Base-by-base conservation (phyloP, 2,329 filamentous ascomycete species). In the Neopestalotiopsis sp. region DNA sequence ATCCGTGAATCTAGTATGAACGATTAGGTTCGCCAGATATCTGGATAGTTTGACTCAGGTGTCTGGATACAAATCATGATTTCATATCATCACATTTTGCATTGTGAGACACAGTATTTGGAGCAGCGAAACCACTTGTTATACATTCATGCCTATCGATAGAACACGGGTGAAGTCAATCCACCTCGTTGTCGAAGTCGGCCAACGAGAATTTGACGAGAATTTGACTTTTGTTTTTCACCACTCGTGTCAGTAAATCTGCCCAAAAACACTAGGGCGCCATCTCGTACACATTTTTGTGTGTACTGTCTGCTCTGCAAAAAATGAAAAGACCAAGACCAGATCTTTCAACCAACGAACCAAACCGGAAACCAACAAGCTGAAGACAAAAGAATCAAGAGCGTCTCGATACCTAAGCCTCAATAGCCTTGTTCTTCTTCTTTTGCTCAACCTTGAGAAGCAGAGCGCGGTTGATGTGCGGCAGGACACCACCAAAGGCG, bases 391-490 rank as follows among this genome's bases (percentile, higher is more conserved):
- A 64, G 34, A 64, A 64, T 45, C 38, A 64, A 64, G 42, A 28
- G 13, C 20, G n/a, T 32, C 12, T 28, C 17, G 61, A 87, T 24
- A 60, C 40, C 80, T 80, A 85, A 71, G 79, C 83, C 72, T 85
- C 84, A 67, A 84, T 77, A 38, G 83, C 81, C 81, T 86, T 85
- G 75, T 87, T 91, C 86, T 94, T 94, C 92, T 97, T 97, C 92
- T 97, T 97, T 85, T 97, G 93, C 84, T 97, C 94, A 68, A 97
- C 94, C 90, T 97, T 97, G 81, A 97, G 89, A 76, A 99, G 87
- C 75, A 99, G 87, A 14, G 96, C 96, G 77, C 96, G 93, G 88
- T 99, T 98, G 90, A 99, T 99, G 84, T 98, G 95, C 73, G 96
- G 96, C 78, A 99, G 86, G 34, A 99, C 96, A 92, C 96, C 96